Evolutionary conservation across 176 grass and related monocot genomes (phyloP), one percentile per base, ranked within the genome.

Genomic region (Poa annua): DNA sequence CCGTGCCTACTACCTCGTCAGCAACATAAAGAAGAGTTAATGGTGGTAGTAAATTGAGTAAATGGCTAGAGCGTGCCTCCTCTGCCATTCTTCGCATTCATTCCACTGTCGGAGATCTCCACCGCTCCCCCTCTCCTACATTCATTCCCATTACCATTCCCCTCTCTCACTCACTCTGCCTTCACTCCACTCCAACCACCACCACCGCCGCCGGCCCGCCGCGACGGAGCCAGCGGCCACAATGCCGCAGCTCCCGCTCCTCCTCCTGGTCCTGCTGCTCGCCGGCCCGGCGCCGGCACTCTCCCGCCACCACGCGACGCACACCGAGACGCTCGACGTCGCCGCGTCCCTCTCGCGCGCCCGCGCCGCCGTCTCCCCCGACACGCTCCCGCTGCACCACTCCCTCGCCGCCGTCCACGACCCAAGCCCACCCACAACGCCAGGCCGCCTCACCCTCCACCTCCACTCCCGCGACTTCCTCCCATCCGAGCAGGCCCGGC

Each of bases 391-490:
- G 2, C 83, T 93, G 1, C 60, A 88, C 48, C 89, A 90, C 59
- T 90, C 83, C 34, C 76, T 88, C 5, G 75, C 71, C 55, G 35
- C 76, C 29, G 2, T 9, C 5, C 1, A 48, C 10, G 17, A 5
- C 7, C 13, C 59, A 71, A 16, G 1, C 36, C 39, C 14, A 8
- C 29, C 29, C 29, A 6, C 29, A 0, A 29, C 21, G 7, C 50
- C 38, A 1, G 42, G 25, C 22, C 24, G 25, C 11, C 75, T 93
- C 16, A 48, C 69, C 1, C 74, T 99, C 16, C 75, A 48, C 12
- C 89, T 96, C 45, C 93, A 92, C 75, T 92, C 91, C 10, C 64
- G 96, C 0, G 91, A 99, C 70, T 99, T 99, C 85, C 78, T 88
- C 8, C 96, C 87, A 1, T 71, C 45, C 2, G 72, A 82, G 49